Conservation (phyloP, 371 early-diverging fungal species). For the Mortierella sp. region DNA sequence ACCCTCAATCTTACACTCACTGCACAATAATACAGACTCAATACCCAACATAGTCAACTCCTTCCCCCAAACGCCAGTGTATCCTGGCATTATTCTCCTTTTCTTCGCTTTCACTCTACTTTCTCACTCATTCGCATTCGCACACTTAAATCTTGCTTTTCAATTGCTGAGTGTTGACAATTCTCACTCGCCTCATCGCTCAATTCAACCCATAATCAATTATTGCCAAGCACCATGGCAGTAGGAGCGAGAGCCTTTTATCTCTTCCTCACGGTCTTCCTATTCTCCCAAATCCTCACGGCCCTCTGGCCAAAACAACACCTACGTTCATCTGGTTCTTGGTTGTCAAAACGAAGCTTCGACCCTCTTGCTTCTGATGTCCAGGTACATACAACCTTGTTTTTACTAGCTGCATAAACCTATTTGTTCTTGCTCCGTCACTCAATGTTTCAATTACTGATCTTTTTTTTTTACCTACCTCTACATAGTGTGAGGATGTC, state of each 20-base stretch:
- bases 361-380: slow-evolving; percentile 9
- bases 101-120: background rate
- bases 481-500: slow-evolving; percentile 67
- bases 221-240: slow-evolving; percentile 18
- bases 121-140: background rate
- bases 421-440: background rate
- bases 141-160: background rate
- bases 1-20: too few relatives aligned
- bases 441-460: background rate
- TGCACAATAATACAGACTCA: too few relatives aligned
- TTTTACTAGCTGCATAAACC: background rate
- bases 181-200: background rate
- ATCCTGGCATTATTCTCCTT: background rate
- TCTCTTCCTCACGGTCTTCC: slow-evolving; percentile 42
- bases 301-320: slow-evolving; percentile 46
- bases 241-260: slow-evolving; percentile 40
- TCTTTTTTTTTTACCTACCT: background rate
- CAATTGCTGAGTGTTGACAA: background rate
- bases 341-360: slow-evolving; percentile 36
- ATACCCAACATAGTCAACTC: too few relatives aligned
- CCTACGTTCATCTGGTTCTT: slow-evolving; percentile 9
- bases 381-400: slow-evolving; percentile 32
- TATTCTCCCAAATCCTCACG: slow-evolving; percentile 35
- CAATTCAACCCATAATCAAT: background rate
- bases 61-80: too few relatives aligned